phyloP scores from a whole-genome alignment of 192 early-diverging fungal genomes.

The Diversispora epigaea region DNA sequence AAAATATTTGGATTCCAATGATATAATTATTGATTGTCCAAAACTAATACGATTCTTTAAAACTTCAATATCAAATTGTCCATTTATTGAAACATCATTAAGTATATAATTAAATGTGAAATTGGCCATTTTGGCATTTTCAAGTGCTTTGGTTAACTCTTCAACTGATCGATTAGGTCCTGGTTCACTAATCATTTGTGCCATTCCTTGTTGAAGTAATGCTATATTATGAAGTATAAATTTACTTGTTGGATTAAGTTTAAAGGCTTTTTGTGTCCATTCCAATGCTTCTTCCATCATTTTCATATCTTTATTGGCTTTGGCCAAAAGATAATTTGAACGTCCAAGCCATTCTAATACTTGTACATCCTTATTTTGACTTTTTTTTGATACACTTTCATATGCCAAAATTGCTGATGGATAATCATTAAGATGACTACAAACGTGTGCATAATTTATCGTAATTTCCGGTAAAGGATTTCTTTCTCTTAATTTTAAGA shows the following conservation, averaged over 20 bases:
- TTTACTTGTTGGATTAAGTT: conserved; percentile 51
- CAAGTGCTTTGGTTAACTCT: background rate
- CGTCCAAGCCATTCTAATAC: conserved; percentile 56
- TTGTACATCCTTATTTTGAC: conserved; percentile 50
- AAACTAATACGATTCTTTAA: background rate
- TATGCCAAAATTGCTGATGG: conserved; percentile 44
- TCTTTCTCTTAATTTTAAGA: conserved; percentile 48
- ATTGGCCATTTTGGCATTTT: background rate
- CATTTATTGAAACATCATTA: background rate
- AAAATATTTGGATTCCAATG: background rate
- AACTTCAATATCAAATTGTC: background rate
- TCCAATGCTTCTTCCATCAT: conserved; percentile 59
- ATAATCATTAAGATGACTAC: background rate
- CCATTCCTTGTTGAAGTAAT: conserved; percentile 68
- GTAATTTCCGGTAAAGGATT: background rate
- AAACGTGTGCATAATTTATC: conserved; percentile 16
- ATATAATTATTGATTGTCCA: background rate
- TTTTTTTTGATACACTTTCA: conserved; percentile 59
- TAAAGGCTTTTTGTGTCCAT: conserved; percentile 41
- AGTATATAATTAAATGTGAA: background rate
- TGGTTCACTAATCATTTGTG: background rate
- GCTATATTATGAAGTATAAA: conserved; percentile 70
- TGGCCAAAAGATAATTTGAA: conserved; percentile 60
- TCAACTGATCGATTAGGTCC: background rate
- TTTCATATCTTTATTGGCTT: conserved; percentile 59